Evolutionary conservation across 805 yeast species (phyloP), one percentile per base, ranked within the genome.

Genomic region (Starmerella floris): DNA sequence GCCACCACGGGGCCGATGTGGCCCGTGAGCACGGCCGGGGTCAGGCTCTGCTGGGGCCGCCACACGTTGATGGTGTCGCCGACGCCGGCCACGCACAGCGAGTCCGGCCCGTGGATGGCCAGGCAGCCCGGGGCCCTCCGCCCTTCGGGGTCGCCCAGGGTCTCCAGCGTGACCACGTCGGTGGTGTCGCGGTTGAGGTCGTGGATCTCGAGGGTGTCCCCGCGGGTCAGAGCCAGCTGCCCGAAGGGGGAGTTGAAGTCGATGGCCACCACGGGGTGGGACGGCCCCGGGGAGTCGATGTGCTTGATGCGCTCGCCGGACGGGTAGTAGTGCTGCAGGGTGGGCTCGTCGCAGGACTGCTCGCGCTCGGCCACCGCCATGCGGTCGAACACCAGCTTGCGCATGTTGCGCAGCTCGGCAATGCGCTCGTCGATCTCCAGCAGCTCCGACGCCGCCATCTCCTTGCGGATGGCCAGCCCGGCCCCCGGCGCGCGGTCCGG

Each of bases 241-340:
- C 85, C 87, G 59, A 77, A 80, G 13, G 88, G 88, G 21, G 70
- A 64, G 55, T 79, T 84, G 56, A 80, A 79, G 49, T 77, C 85
- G 45, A 80, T 56, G 27, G 75, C 67, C 1, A 74, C 68, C 20
- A 81, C 64, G 2, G 72, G 49, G 35, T 68, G 73, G 11, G 31
- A 15, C 5, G 23, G 4, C 17, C 15, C n/a, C 16, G 23, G 26
- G 3, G 65, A 65, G 53, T 77, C 83, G 35, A 77, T 62, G 15
- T 66, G 57, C 30, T 65, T 58, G 23, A 80, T 76, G 32, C 62
- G 58, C 34, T 74, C 67, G 2, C 84, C 83, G 1, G 79, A 67
- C 25, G 67, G 66, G 52, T 76, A 79, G 51, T 67, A 77, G 43
- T 74, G 78, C 54, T 77, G 84, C 45, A 78, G 56, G 0, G 81